Conservation (phyloP, 1,139 yeast species). For the Kodamaea fungicola region DNA sequence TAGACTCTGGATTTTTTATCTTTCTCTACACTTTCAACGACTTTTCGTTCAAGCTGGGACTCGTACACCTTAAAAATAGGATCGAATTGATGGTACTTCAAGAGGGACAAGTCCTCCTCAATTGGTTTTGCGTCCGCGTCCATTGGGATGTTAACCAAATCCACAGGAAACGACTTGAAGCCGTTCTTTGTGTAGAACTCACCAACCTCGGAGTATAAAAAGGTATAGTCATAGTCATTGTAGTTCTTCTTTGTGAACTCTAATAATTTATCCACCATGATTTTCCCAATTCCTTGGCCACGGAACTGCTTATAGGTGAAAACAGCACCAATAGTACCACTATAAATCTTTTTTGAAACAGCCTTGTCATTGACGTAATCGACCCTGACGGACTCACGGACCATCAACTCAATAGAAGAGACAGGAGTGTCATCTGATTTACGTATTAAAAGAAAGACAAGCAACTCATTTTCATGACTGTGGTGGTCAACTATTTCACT, state of each 20-base stretch:
- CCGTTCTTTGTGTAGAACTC: slow-evolving; percentile 61
- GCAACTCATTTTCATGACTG: slow-evolving; percentile 19
- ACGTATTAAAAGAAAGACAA: slow-evolving; percentile 30
- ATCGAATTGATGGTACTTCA: slow-evolving; percentile 30
- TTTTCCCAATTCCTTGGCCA: slow-evolving; percentile 61
- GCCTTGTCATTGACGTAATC: slow-evolving; percentile 17
- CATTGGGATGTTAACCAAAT: slow-evolving; percentile 24
- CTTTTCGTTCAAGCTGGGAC: slow-evolving; percentile 16
- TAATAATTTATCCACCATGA: slow-evolving; percentile 52
- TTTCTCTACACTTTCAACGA: slow-evolving; percentile 15
- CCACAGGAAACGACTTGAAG: slow-evolving; percentile 50
- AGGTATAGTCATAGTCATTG: slow-evolving; percentile 38
- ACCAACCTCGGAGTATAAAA: slow-evolving; percentile 71
- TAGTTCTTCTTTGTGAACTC: slow-evolving; percentile 20
- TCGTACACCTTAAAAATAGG: slow-evolving; percentile 22
- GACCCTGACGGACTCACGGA: slow-evolving; percentile 30
- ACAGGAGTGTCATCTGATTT: slow-evolving; percentile 20
- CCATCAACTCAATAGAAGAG: slow-evolving; percentile 37
- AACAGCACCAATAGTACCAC: slow-evolving; percentile 23
- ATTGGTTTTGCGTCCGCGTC: slow-evolving; percentile 3
- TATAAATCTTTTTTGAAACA: slow-evolving; percentile 14
- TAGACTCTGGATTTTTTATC: slow-evolving; percentile 32
- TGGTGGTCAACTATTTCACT: slow-evolving; percentile 24
- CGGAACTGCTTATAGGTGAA: slow-evolving; percentile 56
- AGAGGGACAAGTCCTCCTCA: slow-evolving; percentile 14